These are phyloP conservation scores for Paramecium bursaria DNA, from an alignment of 73 alveolate species.

Conservation along the genomic window DNA sequence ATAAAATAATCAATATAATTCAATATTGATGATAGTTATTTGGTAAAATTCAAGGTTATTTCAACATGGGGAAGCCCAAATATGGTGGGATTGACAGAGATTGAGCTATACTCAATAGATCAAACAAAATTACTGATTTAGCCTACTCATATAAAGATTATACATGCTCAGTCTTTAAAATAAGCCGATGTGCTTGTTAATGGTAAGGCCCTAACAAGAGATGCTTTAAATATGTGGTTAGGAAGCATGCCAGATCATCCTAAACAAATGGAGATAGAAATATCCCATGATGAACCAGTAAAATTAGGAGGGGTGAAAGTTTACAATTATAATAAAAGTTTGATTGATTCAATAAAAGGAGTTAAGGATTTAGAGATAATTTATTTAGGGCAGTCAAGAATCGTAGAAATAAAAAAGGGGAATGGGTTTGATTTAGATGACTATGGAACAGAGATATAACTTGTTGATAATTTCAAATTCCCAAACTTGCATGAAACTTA, in stretches of 20 bases:
- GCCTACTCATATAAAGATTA: constrained; percentile 73
- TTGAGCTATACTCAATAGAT: constrained; percentile 71
- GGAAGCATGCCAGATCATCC: constrained; percentile 86
- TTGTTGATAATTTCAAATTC: constrained; percentile 54
- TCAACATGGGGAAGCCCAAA: constrained; percentile 88
- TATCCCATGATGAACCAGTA: constrained; percentile 63
- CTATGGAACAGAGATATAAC: constrained; percentile 72
- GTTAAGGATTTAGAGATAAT: constrained; percentile 78
- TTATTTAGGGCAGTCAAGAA: constrained; percentile 55
- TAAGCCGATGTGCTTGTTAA: constrained; percentile 71
- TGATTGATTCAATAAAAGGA: constrained; percentile 83
- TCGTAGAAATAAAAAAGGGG: constrained; percentile 78
- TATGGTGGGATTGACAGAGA: constrained; percentile 85
- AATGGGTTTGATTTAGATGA: constrained; percentile 77
- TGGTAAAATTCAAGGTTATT: constrained; percentile 72
- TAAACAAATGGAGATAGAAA: constrained; percentile 74
- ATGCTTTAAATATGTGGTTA: constrained; percentile 86
- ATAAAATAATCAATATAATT: constrained; percentile 1
- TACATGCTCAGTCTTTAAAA: constrained; percentile 72
- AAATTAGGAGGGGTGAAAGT: constrained; percentile 76
- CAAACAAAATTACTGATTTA: constrained; percentile 70
- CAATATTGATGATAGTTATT: constrained; percentile 27
- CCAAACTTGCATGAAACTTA: constrained; percentile 43
- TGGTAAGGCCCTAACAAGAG: constrained; percentile 77
- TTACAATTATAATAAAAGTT: constrained; percentile 85